Evolutionary conservation across 495 filamentous ascomycete genomes (phyloP).

Genomic region (Podospora sp.): DNA sequence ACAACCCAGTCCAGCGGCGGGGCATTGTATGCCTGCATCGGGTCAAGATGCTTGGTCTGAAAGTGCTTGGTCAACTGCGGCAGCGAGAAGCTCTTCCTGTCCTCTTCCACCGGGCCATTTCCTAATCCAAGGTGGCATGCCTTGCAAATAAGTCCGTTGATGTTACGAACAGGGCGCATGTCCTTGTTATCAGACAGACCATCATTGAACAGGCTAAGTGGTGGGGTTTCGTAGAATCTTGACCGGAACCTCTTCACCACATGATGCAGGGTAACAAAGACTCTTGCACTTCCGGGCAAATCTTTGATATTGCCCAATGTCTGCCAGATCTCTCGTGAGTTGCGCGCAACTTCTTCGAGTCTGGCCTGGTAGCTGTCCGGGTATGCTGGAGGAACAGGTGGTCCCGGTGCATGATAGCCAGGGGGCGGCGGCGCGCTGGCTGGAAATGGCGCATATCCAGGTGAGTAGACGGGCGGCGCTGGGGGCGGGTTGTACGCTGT

Average conservation of each 20-base stretch:
- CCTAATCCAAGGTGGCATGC: slow-evolving; percentile 52
- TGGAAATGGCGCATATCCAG: slow-evolving; percentile 34
- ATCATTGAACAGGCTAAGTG: slow-evolving; percentile 64
- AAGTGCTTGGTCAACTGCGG: slow-evolving; percentile 70
- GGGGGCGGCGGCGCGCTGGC: slow-evolving; percentile 18
- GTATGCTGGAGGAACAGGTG: slow-evolving; percentile 25
- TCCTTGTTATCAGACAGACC: slow-evolving; percentile 65
- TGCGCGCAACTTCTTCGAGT: slow-evolving; percentile 60
- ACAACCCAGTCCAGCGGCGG: slow-evolving; percentile 60
- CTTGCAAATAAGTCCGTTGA: slow-evolving; percentile 67
- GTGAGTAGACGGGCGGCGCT: slow-evolving; percentile 25
- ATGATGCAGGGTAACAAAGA: slow-evolving; percentile 67
- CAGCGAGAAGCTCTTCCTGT: slow-evolving; percentile 59
- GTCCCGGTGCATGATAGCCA: background rate
- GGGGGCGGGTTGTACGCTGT: slow-evolving; percentile 27
- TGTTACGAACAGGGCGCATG: slow-evolving; percentile 67
- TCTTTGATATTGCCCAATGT: slow-evolving; percentile 61
- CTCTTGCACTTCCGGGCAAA: slow-evolving; percentile 61
- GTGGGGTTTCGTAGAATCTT: slow-evolving; percentile 57
- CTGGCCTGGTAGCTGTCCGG: slow-evolving; percentile 50
- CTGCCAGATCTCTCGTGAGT: slow-evolving; percentile 65
- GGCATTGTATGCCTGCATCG: slow-evolving; percentile 27
- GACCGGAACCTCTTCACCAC: slow-evolving; percentile 55
- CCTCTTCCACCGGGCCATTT: slow-evolving; percentile 37
- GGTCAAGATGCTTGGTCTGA: slow-evolving; percentile 57